phyloP scores from a whole-genome alignment of 495 filamentous ascomycete species.

The Annulohypoxylon bovei region DNA sequence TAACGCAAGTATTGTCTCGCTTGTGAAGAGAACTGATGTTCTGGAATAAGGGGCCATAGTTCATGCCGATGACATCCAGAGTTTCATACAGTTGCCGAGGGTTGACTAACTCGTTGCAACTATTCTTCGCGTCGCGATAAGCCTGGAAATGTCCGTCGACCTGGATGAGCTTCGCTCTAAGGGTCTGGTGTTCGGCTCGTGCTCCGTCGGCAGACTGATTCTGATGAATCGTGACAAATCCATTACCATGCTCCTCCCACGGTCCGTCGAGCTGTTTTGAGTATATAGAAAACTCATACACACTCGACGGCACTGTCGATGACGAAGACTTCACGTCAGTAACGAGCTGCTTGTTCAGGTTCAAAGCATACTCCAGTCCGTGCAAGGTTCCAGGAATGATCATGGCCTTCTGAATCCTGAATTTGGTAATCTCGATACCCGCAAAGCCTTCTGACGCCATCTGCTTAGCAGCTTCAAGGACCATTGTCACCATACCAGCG shows the following conservation, averaged over 20 bases:
- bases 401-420: slow-evolving; percentile 49
- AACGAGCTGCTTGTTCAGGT: slow-evolving; percentile 18
- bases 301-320: not conserved
- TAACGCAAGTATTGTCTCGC: slow-evolving; percentile 19
- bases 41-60: slow-evolving; percentile 61
- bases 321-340: not conserved
- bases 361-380: slow-evolving; percentile 41
- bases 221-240: slow-evolving; percentile 41
- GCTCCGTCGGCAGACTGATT: not conserved
- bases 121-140: slow-evolving; percentile 20
- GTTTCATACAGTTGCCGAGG: slow-evolving; percentile 45
- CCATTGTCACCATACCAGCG: slow-evolving; percentile 61
- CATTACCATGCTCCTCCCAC: slow-evolving; percentile 44
- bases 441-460: slow-evolving; percentile 32
- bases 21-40: slow-evolving; percentile 37
- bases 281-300: slow-evolving; percentile 43
- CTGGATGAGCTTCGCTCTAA: not conserved
- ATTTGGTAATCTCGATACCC: slow-evolving; percentile 34
- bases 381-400: slow-evolving; percentile 43
- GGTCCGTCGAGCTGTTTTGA: slow-evolving; percentile 40
- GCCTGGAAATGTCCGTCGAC: not conserved
- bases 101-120: slow-evolving; percentile 23
- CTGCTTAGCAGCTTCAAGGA: slow-evolving; percentile 59
- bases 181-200: not conserved
- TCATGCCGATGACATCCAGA: slow-evolving; percentile 50